Base-by-base conservation (phyloP, 108 stramenopile genomes). In the Mediolabrus comicus region DNA sequence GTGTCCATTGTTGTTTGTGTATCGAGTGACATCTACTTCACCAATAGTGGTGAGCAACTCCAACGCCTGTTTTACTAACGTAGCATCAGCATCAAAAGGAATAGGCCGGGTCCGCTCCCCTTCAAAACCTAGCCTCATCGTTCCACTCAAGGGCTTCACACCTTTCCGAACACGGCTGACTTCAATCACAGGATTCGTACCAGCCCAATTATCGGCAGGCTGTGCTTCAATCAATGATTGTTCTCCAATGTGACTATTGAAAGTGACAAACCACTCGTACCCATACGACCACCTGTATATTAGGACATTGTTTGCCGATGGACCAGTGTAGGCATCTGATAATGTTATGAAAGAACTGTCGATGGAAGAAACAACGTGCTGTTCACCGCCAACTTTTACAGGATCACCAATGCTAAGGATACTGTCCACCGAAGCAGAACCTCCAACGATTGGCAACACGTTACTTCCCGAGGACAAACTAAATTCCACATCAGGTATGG, bases 261-360 rank as follows among this genome's bases (percentile, higher is more conserved):
- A 95, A n/a, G 85, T 87, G 14, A 96, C 67, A 9, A 57, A 43
- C 87, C 93, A 96, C 49, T 84, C 83, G 63, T 88, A 93, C 9
- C 95, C 95, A 62, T 81, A 89, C 7, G 90, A 79, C 86, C 92
- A 90, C 36, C 66, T 85, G 56, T 74, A 80, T 49, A 96, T 83
- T 30, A 74, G 32, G 16, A 80, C 83, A 19, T 75, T 63, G 22
- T 57, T 71, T 22, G 80, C 59, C 7, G 79, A 64, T 49, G 81
- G 72, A 19, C 71, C 69, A 28, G 66, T 19, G 56, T 62, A 77
- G 56, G 70, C 7, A 33, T 66, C 53, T 13, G 34, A 33, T 4
- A 35, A 65, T 11, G 41, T 65, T 59, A 67, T 79, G 60, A 32
- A 79, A 43, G 71, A 71, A 70, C 38, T 22, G 17, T n/a, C 59